A percentile compares a stretch with the other conserved stretches of the same genome.
These are phyloP conservation scores for Geotrichum aggregatum DNA, from an alignment of 1,139 yeast species.

Conservation along the genomic window DNA sequence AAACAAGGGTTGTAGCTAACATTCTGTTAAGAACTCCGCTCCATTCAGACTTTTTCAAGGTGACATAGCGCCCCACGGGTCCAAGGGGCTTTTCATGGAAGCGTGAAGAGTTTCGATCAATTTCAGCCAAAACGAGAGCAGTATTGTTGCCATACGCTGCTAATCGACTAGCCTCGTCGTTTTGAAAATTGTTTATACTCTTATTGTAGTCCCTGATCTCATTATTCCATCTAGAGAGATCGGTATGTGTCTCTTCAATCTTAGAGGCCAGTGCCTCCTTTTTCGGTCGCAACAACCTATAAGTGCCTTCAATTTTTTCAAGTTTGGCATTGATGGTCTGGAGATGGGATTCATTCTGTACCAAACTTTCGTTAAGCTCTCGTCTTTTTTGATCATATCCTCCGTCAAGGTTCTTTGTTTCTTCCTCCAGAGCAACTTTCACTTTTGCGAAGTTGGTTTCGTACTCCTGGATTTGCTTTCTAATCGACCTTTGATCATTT, in stretches of 20 bases:
- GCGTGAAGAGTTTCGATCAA: constrained; percentile 34
- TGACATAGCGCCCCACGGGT: constrained; percentile 67
- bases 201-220: constrained; percentile 23
- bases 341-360: not conserved
- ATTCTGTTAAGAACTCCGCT: constrained; percentile 55
- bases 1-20: constrained; percentile 48
- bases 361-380: not conserved
- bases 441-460: not conserved
- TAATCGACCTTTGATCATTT: constrained; percentile 8
- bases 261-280: constrained; percentile 24
- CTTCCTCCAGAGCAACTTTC: constrained; percentile 5
- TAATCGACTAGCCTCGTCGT: constrained; percentile 25
- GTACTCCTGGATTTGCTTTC: not conserved
- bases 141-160: constrained; percentile 50
- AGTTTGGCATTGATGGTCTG: not conserved
- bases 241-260: constrained; percentile 13
- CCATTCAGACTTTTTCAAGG: constrained; percentile 62
- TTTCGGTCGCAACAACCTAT: constrained; percentile 20
- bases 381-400: constrained; percentile 13
- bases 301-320: constrained; percentile 21
- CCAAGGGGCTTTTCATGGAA: constrained; percentile 65
- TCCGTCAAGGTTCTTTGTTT: constrained; percentile 8
- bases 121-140: constrained; percentile 43
- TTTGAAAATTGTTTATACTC: constrained; percentile 27
- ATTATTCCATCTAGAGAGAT: not conserved